These are phyloP conservation scores for Trichoderma atrobrunneum DNA, from an alignment of 2,329 filamentous ascomycete species.

Conservation along the genomic window DNA sequence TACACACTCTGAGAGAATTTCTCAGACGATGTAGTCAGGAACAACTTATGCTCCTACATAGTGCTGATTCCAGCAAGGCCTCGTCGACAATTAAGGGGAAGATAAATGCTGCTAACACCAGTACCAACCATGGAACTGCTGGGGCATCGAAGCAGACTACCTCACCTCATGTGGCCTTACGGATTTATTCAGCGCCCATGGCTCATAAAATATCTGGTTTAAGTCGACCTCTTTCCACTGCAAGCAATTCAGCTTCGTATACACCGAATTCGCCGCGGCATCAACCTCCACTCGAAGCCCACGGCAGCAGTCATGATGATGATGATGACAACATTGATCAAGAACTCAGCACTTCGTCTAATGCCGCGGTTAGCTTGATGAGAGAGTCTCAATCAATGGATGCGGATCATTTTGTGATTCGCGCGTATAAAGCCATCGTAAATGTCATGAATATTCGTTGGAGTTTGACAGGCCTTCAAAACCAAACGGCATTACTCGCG, in stretches of 20 bases:
- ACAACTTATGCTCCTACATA: background rate
- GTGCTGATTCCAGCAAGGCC: background rate
- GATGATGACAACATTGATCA: background rate
- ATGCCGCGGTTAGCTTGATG: background rate
- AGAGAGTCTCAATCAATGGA: background rate
- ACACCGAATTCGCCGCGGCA: background rate
- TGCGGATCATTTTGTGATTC: background rate
- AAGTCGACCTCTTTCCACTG: background rate
- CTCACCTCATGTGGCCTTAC: background rate
- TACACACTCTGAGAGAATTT: background rate
- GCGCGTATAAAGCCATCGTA: background rate
- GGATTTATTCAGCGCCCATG: background rate
- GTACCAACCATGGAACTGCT: background rate
- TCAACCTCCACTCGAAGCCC: background rate
- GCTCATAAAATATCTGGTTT: background rate
- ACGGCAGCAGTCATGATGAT: background rate
- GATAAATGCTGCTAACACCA: background rate
- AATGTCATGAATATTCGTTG: background rate
- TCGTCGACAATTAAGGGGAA: background rate
- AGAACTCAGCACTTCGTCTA: background rate
- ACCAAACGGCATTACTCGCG: background rate
- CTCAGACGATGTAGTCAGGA: background rate
- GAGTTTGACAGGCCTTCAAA: background rate
- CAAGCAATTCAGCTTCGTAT: background rate
- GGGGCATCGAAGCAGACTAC: background rate